Base-by-base conservation (phyloP, 176 grass and related monocot genomes). In the Triticum urartu region DNA sequence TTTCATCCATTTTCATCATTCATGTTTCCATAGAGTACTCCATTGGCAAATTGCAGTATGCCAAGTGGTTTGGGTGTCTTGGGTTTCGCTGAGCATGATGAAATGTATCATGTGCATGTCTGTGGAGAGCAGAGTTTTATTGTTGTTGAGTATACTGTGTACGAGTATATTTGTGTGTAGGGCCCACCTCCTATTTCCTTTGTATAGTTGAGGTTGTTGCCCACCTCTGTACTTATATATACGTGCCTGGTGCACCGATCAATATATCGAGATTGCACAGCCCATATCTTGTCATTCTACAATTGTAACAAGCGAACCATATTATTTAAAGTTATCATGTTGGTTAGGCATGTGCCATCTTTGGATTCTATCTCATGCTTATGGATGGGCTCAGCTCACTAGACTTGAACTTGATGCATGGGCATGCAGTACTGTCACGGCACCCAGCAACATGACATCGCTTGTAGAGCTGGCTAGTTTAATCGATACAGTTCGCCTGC, bases 301-400 rank as follows among this genome's bases (percentile, higher is more conserved):
- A 26, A 21, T 45, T 68, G 26, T 42, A 66, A 63, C 50, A 50
- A 48, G 63, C 21, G 25, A 10, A 18, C 30, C 59, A 25, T 68
- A 59, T 82, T 21, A 33, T 76, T 68, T 59, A 59, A 59, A 52
- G 48, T 59, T 79, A 83, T 64, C 58, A 69, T 67, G 10, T 71
- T n/a, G 35, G 15, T 3, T 15, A 68, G 6, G 68, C 68, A 13
- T 59, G 56, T 28, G 25, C 39, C 39, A 6, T 34, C 6, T 59
- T 59, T 72, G 69, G 69, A 13, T 12, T 71, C 24, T 26, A 40
- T 73, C 39, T 47, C 39, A 45, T 45, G 70, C 10, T 26, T 45
- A 36, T 24, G 69, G 69, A 42, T 42, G 21, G 10, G 33, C 30
- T 40, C 20, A 72, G 68, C 11, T 47, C 11, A 47, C 43, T 11